Conservation (phyloP, 305 asterid genomes). For the Fraxinus albicans region DNA sequence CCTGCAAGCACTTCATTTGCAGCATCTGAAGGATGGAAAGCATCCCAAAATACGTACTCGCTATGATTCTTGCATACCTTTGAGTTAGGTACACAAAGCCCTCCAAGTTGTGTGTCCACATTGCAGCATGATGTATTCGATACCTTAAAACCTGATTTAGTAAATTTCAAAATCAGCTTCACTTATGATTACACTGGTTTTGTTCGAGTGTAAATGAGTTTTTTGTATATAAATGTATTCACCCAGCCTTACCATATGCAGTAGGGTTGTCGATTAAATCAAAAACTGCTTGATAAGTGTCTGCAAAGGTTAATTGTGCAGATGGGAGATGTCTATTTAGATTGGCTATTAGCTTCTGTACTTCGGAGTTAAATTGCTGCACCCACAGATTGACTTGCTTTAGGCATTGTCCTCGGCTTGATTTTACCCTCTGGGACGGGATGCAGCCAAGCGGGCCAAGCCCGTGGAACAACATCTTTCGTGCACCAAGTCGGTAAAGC, state of each 20-base stretch:
- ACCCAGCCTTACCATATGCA: conserved; percentile 42
- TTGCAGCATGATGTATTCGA: conserved; percentile 78
- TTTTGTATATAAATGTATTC: background rate
- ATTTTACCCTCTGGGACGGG: conserved; percentile 71
- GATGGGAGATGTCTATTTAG: conserved; percentile 58
- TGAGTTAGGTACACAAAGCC: conserved; percentile 69
- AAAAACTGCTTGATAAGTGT: conserved; percentile 51
- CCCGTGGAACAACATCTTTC: conserved; percentile 70
- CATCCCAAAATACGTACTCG: conserved; percentile 81
- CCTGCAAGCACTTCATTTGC: conserved; percentile 73
- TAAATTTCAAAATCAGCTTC: no score
- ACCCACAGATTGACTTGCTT: conserved; percentile 65
- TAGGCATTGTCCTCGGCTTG: conserved; percentile 53
- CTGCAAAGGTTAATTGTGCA: conserved; percentile 54
- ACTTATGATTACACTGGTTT: background rate
- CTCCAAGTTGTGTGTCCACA: conserved; percentile 63
- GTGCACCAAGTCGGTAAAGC: conserved; percentile 66
- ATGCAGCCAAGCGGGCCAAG: conserved; percentile 79
- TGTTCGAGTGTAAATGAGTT: background rate
- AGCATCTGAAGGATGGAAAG: conserved; percentile 85
- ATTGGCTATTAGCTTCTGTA: conserved; percentile 30
- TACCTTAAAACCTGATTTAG: conserved; percentile 57
- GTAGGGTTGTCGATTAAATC: conserved; percentile 66
- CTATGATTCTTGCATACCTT: conserved; percentile 44
- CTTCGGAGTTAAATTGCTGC: conserved; percentile 66